Base-by-base conservation (phyloP, 2,329 filamentous ascomycete genomes). In the Beauveria sp. region DNA sequence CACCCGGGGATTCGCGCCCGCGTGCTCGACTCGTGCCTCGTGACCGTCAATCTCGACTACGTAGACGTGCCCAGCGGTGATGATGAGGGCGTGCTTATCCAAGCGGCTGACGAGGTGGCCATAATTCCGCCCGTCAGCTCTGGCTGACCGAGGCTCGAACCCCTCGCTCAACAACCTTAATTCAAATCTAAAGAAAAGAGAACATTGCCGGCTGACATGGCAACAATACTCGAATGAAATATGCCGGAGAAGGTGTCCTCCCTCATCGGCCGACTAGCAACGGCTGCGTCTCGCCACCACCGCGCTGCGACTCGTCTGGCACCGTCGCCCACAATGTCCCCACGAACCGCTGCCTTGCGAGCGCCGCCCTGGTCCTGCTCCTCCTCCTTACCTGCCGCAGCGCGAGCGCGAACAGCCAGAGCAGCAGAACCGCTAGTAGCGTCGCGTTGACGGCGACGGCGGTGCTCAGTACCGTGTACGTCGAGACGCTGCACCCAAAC, bases 111-210 rank as follows among this genome's bases (percentile, higher is more conserved):
- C 70, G 91, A 96, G 76, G 90, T 96, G 61, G 91, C 89, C 48
- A 88, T 96, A 42, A 93, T 96, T 62, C 91, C 91, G 40, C 91
- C 91, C 10, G 91, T 96, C 66, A 96, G 91, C 78, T 92, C 91
- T 43, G 91, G 91, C 5, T 95, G 74, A 81, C 8, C 43, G 49
- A 43, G 49, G 7, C 26, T 16, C 14, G 12, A 38, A 16, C 5
- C 5, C 31, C 34, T 38, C 5, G 14, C 12, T 38, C 34, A 38
- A 38, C 34, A 38, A 16, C 34, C 34, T 38, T 16, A 3, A 16
- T 6, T 38, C 34, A 16, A 38, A 6, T 16, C 4, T 38, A 38
- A 38, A 38, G 5, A 38, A 38, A 38, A 16, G 5, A 38, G 16
- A 38, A 38, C 12, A 38, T 22, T 24, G 31, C 50, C 50, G 50